These are phyloP conservation scores for Lactifluus hygrophoroides DNA, from an alignment of 768 basidiomycete genomes.

Conservation along the genomic window DNA sequence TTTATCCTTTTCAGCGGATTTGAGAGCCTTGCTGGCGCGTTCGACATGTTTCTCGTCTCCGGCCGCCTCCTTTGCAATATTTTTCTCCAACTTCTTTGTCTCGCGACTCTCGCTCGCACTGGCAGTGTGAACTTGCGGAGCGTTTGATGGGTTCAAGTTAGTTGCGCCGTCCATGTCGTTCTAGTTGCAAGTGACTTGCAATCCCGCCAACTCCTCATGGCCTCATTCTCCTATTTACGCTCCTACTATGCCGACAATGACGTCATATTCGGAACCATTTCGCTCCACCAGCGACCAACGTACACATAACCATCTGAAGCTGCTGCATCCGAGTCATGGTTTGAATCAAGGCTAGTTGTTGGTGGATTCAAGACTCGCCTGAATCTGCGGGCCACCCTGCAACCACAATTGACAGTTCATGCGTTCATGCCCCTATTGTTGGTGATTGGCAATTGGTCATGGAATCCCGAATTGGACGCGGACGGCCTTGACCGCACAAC, in stretches of 20 bases:
- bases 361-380: background rate
- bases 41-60: constrained; percentile 29
- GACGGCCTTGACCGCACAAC: no score
- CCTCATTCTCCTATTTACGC: background rate
- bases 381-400: background rate
- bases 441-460: no score
- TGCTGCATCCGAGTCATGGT: background rate
- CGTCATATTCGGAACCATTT: background rate
- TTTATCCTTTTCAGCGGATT: constrained; percentile 48
- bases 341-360: background rate
- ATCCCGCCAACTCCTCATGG: background rate
- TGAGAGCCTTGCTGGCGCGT: constrained; percentile 33
- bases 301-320: no score
- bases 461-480: no score
- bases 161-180: background rate
- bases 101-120: background rate
- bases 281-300: no score
- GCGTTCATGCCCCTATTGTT: no score
- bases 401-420: no score
- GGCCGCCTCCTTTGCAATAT: constrained; percentile 41
- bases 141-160: constrained; percentile 7
- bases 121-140: background rate
- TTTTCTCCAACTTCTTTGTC: constrained; percentile 35
- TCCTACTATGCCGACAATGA: no score
- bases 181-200: background rate